A percentile compares a stretch with the other conserved stretches of the same genome.
Evolutionary conservation across 1,284 basidiomycete genomes (phyloP).

Genomic region (Trichosporon asahii): DNA sequence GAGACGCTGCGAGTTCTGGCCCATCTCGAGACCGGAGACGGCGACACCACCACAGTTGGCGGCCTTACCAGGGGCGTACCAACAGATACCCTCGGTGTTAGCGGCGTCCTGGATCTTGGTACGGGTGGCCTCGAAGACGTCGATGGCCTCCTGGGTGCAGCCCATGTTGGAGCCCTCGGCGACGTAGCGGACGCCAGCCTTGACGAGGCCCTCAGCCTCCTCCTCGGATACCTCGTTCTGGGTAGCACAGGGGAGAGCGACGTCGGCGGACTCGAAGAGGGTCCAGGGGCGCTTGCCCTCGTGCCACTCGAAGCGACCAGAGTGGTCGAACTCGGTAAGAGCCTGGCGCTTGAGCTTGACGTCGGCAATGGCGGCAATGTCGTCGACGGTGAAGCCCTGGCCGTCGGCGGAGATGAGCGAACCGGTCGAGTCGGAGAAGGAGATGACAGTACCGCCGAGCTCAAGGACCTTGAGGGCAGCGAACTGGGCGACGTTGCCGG

Average conservation of each 20-base stretch:
- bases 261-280: constrained; percentile 64
- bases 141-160: constrained; percentile 69
- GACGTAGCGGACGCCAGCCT: constrained; percentile 67
- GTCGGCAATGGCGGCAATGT: constrained; percentile 60
- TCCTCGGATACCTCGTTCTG: constrained; percentile 70
- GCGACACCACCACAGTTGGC: constrained; percentile 70
- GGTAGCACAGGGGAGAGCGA: constrained; percentile 72
- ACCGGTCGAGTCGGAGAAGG: constrained; percentile 76
- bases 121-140: constrained; percentile 67
- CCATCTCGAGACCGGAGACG: constrained; percentile 66
- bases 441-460: constrained; percentile 69
- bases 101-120: constrained; percentile 52
- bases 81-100: constrained; percentile 50
- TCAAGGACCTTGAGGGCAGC: constrained; percentile 76
- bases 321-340: constrained; percentile 57
- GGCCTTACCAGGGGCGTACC: constrained; percentile 71
- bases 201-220: constrained; percentile 68
- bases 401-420: constrained; percentile 59
- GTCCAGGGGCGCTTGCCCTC: constrained; percentile 71
- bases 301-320: constrained; percentile 62
- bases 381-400: constrained; percentile 61
- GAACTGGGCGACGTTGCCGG: constrained; percentile 72
- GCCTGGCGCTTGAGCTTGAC: constrained; percentile 65
- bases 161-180: constrained; percentile 77
- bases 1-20: constrained; percentile 69